Conservation (phyloP, 306 rosid species). For the Cicer cuneatum region DNA sequence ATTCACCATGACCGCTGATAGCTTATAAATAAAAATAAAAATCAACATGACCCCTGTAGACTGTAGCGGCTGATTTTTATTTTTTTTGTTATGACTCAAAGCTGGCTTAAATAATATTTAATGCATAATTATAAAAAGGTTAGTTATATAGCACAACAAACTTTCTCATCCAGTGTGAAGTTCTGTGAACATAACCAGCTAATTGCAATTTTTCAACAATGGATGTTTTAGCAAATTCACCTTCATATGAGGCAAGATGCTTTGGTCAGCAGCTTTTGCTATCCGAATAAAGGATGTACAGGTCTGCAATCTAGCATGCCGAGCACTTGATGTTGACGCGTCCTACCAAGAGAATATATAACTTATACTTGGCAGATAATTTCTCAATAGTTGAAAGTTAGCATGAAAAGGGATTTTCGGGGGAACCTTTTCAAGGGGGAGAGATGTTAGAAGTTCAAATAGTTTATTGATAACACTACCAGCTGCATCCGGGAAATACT, state of each 20-base stretch:
- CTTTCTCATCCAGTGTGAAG: conserved; percentile 7
- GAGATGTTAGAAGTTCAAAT: conserved; percentile 89
- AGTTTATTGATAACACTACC: conserved; percentile 88
- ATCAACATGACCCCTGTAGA: background rate
- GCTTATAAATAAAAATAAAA: too few species aligned
- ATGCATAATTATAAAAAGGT: conserved; percentile 29
- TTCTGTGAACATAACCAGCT: conserved; percentile 25
- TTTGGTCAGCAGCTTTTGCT: conserved; percentile 91
- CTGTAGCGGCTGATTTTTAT: background rate
- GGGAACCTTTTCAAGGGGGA: conserved; percentile 75
- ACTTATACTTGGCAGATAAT: conserved; percentile 34
- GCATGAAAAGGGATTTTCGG: conserved; percentile 38
- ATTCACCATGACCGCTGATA: too few species aligned
- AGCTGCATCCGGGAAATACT: conserved; percentile 87
- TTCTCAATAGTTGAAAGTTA: conserved; percentile 34
- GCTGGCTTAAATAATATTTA: conserved; percentile 8
- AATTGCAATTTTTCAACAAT: conserved; percentile 3
- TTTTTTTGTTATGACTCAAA: background rate
- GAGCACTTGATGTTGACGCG: conserved; percentile 68
- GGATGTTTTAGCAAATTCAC: conserved; percentile 50
- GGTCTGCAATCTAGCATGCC: conserved; percentile 91
- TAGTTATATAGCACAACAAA: conserved; percentile 9
- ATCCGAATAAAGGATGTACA: conserved; percentile 95
- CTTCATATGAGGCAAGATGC: conserved; percentile 98
- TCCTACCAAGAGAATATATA: conserved; percentile 65